These are phyloP conservation scores for Fusarium sp. DNA, from an alignment of 2,329 filamentous ascomycete species.

Conservation along the genomic window DNA sequence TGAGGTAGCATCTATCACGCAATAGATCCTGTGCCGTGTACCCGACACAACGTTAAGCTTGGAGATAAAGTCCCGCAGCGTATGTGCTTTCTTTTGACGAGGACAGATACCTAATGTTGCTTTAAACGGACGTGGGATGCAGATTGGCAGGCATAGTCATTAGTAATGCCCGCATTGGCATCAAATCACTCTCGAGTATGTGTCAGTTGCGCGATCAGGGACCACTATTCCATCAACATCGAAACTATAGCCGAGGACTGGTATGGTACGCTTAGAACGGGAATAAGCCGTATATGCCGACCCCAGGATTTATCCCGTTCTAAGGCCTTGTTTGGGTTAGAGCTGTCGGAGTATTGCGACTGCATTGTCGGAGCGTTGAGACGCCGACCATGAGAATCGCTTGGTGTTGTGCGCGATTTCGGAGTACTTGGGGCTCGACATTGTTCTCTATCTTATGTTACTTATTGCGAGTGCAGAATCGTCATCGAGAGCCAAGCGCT, in stretches of 20 bases:
- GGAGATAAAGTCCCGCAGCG: conserved; percentile 1
- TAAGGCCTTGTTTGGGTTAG: not conserved
- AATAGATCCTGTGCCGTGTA: not conserved
- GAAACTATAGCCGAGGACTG: not conserved
- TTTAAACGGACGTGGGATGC: not conserved
- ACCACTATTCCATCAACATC: conserved; percentile 10
- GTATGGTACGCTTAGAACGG: not conserved
- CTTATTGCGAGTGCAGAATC: not conserved
- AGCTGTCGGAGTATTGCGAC: conserved; percentile 2
- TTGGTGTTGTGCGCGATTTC: not conserved
- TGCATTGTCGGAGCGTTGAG: not conserved
- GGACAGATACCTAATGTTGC: not conserved
- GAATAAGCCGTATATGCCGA: not conserved
- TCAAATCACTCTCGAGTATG: not conserved
- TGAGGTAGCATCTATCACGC: conserved; percentile 2
- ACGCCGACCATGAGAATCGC: not conserved
- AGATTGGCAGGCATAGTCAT: not conserved
- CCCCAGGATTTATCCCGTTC: not conserved
- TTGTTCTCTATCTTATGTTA: not conserved
- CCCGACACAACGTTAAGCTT: conserved; percentile 3
- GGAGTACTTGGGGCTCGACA: not conserved
- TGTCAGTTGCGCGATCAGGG: conserved; percentile 1
- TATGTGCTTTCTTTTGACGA: not conserved
- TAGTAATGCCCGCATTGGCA: not conserved
- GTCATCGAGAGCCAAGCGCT: not conserved